Evolutionary conservation across 441 rosid genomes (phyloP).

Genomic region (Mallotus japonicus): DNA sequence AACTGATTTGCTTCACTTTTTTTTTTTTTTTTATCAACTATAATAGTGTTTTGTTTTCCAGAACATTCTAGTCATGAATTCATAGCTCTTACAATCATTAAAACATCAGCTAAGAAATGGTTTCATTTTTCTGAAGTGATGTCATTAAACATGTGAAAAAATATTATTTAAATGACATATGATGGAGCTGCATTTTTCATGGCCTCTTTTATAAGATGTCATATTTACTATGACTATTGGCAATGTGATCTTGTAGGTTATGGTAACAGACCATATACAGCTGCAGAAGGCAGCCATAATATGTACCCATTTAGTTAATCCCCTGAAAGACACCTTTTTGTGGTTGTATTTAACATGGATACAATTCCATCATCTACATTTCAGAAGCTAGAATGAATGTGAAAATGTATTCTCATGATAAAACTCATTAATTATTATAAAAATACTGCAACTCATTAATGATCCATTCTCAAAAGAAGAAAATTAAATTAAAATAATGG

Average conservation of each 20-base stretch:
- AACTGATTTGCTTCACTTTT: background rate
- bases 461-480: background rate
- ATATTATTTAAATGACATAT: background rate
- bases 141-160: background rate
- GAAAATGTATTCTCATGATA: no score
- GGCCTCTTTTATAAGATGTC: background rate
- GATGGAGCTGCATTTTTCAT: background rate
- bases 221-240: background rate
- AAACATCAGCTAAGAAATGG: background rate
- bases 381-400: no score
- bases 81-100: background rate
- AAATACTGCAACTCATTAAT: background rate
- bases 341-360: background rate
- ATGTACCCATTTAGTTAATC: background rate
- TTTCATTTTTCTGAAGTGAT: background rate
- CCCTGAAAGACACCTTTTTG: background rate
- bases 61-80: background rate
- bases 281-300: no score
- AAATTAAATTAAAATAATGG: no score
- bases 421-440: no score
- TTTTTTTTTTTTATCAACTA: background rate
- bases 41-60: background rate
- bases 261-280: background rate
- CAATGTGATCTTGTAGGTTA: background rate
- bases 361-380: background rate